These are phyloP conservation scores for Scytalidium lignicola DNA, from an alignment of 2,329 filamentous ascomycete species.

Conservation along the genomic window DNA sequence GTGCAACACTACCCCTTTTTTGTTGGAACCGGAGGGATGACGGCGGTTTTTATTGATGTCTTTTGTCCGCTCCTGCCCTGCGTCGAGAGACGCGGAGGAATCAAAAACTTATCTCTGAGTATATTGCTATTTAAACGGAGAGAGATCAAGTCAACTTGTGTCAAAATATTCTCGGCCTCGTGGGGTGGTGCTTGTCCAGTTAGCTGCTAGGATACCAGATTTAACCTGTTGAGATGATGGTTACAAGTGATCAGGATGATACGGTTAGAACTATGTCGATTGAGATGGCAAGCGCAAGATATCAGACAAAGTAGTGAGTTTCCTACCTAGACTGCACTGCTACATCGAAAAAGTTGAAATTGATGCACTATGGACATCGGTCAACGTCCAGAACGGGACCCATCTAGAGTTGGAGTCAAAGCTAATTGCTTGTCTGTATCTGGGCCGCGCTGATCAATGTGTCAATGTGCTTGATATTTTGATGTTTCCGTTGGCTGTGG, in stretches of 20 bases:
- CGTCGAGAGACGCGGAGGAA: slow-evolving; percentile 61
- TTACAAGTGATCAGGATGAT: slow-evolving; percentile 11
- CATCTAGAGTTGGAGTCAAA: slow-evolving; percentile 93
- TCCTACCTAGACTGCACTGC: slow-evolving; percentile 11
- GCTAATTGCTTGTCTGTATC: slow-evolving; percentile 76
- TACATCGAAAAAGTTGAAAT: slow-evolving; percentile 6
- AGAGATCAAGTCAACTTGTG: slow-evolving; percentile 39
- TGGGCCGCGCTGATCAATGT: slow-evolving; percentile 17
- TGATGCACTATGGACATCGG: slow-evolving; percentile 10
- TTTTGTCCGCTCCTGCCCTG: slow-evolving; percentile 85
- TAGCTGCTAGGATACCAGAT: slow-evolving; percentile 13
- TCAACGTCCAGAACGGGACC: slow-evolving; percentile 53
- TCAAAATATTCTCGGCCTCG: slow-evolving; percentile 14
- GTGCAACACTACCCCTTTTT: slow-evolving; percentile 25
- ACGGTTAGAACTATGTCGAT: slow-evolving; percentile 7
- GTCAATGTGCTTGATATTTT: slow-evolving; percentile 8
- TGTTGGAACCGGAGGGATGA: slow-evolving; percentile 49
- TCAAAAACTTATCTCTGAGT: slow-evolving; percentile 93
- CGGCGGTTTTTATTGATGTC: slow-evolving; percentile 91
- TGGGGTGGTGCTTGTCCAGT: slow-evolving; percentile 13
- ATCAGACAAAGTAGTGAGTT: slow-evolving; percentile 20
- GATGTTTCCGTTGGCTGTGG: slow-evolving; percentile 13
- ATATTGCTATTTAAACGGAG: slow-evolving; percentile 79
- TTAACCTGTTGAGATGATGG: slow-evolving; percentile 12
- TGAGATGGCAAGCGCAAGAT: slow-evolving; percentile 12